phyloP scores from a whole-genome alignment of 1,284 basidiomycete genomes.

The Termitomyces sp. region DNA sequence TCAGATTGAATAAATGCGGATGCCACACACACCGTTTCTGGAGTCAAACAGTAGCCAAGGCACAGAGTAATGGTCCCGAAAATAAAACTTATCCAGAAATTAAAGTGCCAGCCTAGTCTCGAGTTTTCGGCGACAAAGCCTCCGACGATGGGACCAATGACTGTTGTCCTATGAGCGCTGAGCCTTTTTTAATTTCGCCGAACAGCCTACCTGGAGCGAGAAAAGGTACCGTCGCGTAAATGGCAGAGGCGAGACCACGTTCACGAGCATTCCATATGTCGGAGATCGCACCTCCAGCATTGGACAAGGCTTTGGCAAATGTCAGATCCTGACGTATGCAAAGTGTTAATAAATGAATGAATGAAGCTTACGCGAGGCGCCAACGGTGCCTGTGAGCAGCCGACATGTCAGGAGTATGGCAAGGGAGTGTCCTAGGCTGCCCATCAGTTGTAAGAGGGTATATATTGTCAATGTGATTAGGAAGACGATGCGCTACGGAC shows the following conservation, averaged over 20 bases:
- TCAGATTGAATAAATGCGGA: background rate
- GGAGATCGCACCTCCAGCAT: conserved; percentile 55
- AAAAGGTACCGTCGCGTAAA: conserved; percentile 68
- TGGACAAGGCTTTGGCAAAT: conserved; percentile 43
- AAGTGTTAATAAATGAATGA: conserved; percentile 13
- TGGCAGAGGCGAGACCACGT: conserved; percentile 51
- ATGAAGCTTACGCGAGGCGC: conserved; percentile 42
- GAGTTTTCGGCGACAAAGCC: conserved; percentile 51
- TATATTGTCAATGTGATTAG: conserved; percentile 54
- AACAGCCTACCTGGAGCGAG: conserved; percentile 56
- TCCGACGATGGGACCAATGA: conserved; percentile 61
- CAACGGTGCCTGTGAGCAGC: conserved; percentile 55
- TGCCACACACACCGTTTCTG: conserved; percentile 41
- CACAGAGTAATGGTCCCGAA: conserved; percentile 46
- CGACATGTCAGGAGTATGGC: conserved; percentile 56
- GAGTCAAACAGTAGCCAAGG: conserved; percentile 39
- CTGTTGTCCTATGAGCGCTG: conserved; percentile 20
- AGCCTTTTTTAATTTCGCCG: conserved; percentile 5
- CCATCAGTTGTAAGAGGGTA: conserved; percentile 59
- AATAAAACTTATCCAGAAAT: conserved; percentile 69
- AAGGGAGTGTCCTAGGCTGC: conserved; percentile 54
- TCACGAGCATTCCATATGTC: conserved; percentile 59
- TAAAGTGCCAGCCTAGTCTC: conserved; percentile 58
- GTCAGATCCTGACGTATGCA: conserved; percentile 9
- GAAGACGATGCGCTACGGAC: conserved; percentile 55